These are phyloP conservation scores for Tilletia horrida DNA, from an alignment of 1,284 basidiomycete genomes.

Conservation along the genomic window DNA sequence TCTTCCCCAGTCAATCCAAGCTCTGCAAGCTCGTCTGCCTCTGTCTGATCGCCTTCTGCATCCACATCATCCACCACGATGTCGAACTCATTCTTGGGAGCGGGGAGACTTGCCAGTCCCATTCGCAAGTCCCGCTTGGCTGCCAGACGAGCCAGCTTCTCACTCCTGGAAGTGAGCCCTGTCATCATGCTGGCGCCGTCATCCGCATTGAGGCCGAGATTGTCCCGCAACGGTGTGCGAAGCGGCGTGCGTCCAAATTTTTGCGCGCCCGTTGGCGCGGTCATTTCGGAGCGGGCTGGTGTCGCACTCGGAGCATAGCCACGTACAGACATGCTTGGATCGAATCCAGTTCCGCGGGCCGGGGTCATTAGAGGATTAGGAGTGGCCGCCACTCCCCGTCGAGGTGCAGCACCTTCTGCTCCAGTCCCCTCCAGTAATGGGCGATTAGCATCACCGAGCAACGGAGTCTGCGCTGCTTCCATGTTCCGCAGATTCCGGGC, in stretches of 20 bases:
- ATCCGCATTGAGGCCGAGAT: constrained; percentile 73
- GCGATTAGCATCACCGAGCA: constrained; percentile 94
- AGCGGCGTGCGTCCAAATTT: constrained; percentile 68
- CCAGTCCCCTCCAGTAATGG: constrained; percentile 85
- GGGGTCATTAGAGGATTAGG: constrained; percentile 88
- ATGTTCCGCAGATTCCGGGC: constrained; percentile 91
- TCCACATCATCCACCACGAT: constrained; percentile 85
- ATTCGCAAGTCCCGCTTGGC: constrained; percentile 64
- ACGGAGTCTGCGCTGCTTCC: constrained; percentile 84
- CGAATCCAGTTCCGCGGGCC: constrained; percentile 32
- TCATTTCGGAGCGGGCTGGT: constrained; percentile 61
- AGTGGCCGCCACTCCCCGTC: constrained; percentile 67
- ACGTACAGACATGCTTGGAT: constrained; percentile 18
- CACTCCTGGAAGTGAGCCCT: constrained; percentile 37
- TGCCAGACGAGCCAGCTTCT: constrained; percentile 28
- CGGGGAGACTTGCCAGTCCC: constrained; percentile 79
- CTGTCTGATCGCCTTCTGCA: constrained; percentile 37
- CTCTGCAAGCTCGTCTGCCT: constrained; percentile 21
- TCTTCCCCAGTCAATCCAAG: constrained; percentile 27
- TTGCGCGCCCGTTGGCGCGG: constrained; percentile 11
- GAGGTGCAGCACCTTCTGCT: constrained; percentile 84
- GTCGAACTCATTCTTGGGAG: constrained; percentile 97
- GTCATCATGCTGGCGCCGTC: constrained; percentile 25
- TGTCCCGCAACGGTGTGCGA: constrained; percentile 87
- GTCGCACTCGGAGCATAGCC: constrained; percentile 52